Conservation (phyloP, 306 rosid species). For the Herpetospermum pedunculosum region DNA sequence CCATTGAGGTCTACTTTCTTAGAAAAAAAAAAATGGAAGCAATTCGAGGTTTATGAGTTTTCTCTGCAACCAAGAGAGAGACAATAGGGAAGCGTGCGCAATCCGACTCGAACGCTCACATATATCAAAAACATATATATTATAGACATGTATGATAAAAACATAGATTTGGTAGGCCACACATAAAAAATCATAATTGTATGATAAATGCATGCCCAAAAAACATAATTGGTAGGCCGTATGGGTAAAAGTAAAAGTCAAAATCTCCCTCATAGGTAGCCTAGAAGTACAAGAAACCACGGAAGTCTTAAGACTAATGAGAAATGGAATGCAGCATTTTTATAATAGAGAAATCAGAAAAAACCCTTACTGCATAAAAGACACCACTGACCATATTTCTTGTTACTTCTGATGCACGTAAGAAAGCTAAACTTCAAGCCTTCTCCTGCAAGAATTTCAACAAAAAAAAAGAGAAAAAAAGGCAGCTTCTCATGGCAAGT, state of each 20-base stretch:
- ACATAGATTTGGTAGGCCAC: no score
- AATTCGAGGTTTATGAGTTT: no score
- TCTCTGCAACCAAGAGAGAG: no score
- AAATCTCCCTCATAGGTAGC: not conserved
- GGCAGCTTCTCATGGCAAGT: not conserved
- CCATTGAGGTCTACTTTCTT: not conserved
- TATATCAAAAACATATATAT: no score
- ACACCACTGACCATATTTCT: not conserved
- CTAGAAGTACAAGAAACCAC: conserved; percentile 12
- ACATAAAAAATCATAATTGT: no score
- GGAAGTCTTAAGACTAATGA: not conserved
- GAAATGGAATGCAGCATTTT: not conserved
- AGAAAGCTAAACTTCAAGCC: not conserved
- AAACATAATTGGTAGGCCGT: not conserved
- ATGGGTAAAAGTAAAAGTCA: not conserved
- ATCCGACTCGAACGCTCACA: no score
- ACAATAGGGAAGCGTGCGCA: no score
- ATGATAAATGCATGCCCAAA: no score
- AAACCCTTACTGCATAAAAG: not conserved
- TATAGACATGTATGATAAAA: no score
- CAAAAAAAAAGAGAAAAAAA: not conserved
- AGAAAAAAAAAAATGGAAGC: no score
- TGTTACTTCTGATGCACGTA: not conserved
- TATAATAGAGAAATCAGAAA: not conserved
- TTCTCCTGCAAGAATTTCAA: not conserved